phyloP scores from a whole-genome alignment of 257 asterid genomes.

The Verbascum thapsus region DNA sequence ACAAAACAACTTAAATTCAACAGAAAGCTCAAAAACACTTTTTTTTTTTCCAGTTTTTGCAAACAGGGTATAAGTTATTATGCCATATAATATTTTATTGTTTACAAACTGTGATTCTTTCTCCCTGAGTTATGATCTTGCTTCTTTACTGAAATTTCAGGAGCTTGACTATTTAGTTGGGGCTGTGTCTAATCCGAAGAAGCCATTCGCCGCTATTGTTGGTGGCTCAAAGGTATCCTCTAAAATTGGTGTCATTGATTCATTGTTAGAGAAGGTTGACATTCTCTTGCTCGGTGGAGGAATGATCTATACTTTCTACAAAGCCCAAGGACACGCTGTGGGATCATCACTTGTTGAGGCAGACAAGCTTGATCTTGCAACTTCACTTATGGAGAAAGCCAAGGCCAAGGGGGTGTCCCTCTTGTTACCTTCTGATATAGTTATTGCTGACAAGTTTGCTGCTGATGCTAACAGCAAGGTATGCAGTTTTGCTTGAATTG shows the following conservation, averaged over 20 bases:
- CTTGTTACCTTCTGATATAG: slow-evolving; percentile 50
- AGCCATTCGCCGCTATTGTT: slow-evolving; percentile 53
- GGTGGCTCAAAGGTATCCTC: slow-evolving; percentile 52
- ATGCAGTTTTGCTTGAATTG: background rate
- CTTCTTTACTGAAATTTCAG: slow-evolving; percentile 27
- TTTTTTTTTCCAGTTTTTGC: too few species aligned
- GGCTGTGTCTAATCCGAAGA: slow-evolving; percentile 47
- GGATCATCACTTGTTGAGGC: slow-evolving; percentile 56
- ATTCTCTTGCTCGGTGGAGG: slow-evolving; percentile 51
- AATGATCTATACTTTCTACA: slow-evolving; percentile 54
- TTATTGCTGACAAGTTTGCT: slow-evolving; percentile 48
- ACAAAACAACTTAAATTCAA: too few species aligned
- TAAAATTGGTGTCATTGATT: slow-evolving; percentile 49
- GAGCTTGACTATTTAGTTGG: slow-evolving; percentile 53
- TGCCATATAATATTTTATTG: background rate
- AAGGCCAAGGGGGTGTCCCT: slow-evolving; percentile 45
- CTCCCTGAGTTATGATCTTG: background rate
- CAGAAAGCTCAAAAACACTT: too few species aligned
- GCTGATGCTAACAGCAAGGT: slow-evolving; percentile 52
- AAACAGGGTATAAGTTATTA: background rate
- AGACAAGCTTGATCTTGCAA: slow-evolving; percentile 50
- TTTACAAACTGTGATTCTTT: background rate
- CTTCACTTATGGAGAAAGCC: slow-evolving; percentile 48
- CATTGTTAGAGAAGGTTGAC: slow-evolving; percentile 45
- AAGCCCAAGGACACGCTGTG: slow-evolving; percentile 49